A percentile compares a stretch with the other conserved stretches of the same genome.
Conservation (phyloP, 1,284 basidiomycete genomes). For the Cryptococcus sp. region DNA sequence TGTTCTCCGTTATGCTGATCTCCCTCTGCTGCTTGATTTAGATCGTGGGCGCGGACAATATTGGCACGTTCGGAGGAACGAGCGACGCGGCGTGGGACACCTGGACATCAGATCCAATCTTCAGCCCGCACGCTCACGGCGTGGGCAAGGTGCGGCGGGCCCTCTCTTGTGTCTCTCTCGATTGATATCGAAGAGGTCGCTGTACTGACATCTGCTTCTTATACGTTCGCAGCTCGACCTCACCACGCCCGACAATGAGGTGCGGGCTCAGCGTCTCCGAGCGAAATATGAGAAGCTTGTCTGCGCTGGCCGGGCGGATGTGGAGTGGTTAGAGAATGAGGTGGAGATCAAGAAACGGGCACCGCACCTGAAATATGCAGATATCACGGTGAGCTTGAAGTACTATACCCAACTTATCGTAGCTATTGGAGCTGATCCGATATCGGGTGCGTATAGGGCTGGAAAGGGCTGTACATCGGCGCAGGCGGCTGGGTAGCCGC, state of each 20-base stretch:
- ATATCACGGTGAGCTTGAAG: constrained; percentile 24
- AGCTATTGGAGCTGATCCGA: constrained; percentile 5
- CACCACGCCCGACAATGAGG: constrained; percentile 1
- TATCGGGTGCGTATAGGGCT: constrained; percentile 24
- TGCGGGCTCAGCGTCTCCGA: constrained; percentile 1
- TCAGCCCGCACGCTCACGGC: constrained; percentile 42
- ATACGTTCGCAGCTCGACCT: constrained; percentile 10
- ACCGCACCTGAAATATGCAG: constrained; percentile 23
- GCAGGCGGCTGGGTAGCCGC: constrained; percentile 51
- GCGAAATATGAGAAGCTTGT: constrained; percentile 3
- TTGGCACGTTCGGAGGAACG: constrained; percentile 13
- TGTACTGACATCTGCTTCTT: background rate
- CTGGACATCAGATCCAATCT: constrained; percentile 45
- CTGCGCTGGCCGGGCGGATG: background rate
- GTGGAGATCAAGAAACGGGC: constrained; percentile 32
- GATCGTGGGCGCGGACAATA: constrained; percentile 16
- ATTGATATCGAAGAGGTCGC: background rate
- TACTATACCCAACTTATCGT: background rate
- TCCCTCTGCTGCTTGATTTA: constrained; percentile 2
- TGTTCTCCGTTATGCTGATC: too few relatives aligned
- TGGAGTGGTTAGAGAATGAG: constrained; percentile 14
- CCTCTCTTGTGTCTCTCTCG: background rate
- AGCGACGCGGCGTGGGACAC: constrained; percentile 28
- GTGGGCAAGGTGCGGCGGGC: constrained; percentile 42
- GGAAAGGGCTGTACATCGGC: constrained; percentile 36